Percentiles rank a stretch among this genome's conserved stretches.
Conservation (phyloP, 345 rosid species). For the Eucalyptus cloeziana region DNA sequence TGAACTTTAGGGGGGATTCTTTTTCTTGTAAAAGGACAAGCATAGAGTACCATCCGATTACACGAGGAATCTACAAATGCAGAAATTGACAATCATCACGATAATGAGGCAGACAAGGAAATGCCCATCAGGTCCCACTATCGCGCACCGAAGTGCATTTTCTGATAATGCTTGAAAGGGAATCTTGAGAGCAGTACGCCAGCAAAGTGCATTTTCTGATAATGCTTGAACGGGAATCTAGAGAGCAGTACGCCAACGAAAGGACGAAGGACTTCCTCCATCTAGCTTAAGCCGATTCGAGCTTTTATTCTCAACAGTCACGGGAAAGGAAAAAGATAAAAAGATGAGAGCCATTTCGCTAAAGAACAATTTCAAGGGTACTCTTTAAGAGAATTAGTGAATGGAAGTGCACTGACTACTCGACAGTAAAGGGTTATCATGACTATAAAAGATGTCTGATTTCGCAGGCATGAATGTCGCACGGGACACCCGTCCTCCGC, state of each 20-base stretch:
- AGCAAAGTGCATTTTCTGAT: background rate
- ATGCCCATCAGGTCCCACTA: background rate
- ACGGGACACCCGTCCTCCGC: background rate
- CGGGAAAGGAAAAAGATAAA: background rate
- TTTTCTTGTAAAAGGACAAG: background rate
- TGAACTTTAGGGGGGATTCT: background rate
- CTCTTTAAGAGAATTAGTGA: background rate
- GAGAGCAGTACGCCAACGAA: background rate
- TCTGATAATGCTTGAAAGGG: background rate
- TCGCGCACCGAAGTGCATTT: background rate
- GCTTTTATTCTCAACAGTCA: background rate
- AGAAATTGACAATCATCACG: background rate
- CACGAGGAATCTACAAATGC: background rate
- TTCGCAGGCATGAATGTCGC: background rate
- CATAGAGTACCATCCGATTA: background rate
- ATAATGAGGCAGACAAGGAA: background rate
- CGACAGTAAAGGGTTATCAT: rapidly evolving
- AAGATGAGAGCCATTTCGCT: background rate
- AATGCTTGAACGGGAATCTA: background rate
- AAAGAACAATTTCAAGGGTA: background rate
- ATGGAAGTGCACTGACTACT: background rate
- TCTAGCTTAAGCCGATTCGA: background rate
- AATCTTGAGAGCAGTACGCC: background rate
- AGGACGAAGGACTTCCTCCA: background rate
- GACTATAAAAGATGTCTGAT: background rate